A percentile compares a stretch with the other conserved stretches of the same genome.
These are phyloP conservation scores for Ampelomyces quisqualis DNA, from an alignment of 2,329 filamentous ascomycete species.

Conservation along the genomic window DNA sequence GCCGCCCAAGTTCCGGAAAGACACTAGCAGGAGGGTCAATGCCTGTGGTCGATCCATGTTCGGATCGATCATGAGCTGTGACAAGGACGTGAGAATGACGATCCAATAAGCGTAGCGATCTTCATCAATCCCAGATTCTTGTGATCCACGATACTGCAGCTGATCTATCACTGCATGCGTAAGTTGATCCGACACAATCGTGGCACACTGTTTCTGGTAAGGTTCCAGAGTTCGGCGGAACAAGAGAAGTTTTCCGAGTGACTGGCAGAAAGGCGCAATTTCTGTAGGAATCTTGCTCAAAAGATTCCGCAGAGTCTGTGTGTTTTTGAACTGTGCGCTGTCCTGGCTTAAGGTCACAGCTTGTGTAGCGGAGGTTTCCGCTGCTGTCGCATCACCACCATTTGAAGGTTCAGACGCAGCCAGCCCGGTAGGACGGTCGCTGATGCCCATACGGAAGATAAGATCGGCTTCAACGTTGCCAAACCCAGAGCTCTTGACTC, in stretches of 20 bases:
- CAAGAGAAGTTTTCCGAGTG: slow-evolving; percentile 77
- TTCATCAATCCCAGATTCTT: slow-evolving; percentile 55
- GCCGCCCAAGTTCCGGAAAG: slow-evolving; percentile 81
- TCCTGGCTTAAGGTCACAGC: slow-evolving; percentile 23
- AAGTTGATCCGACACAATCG: slow-evolving; percentile 65
- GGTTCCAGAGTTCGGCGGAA: slow-evolving; percentile 71
- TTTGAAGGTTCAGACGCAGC: slow-evolving; percentile 15
- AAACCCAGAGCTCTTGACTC: slow-evolving; percentile 45
- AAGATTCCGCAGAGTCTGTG: slow-evolving; percentile 71
- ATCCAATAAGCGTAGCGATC: slow-evolving; percentile 77
- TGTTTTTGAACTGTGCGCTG: slow-evolving; percentile 67
- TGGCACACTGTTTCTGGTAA: slow-evolving; percentile 62
- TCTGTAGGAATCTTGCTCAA: slow-evolving; percentile 76
- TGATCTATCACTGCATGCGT: slow-evolving; percentile 70
- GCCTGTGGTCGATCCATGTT: slow-evolving; percentile 44
- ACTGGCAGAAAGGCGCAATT: slow-evolving; percentile 83
- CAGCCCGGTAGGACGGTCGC: slow-evolving; percentile 15
- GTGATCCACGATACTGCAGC: slow-evolving; percentile 55
- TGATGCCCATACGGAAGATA: slow-evolving; percentile 40
- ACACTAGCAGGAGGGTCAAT: slow-evolving; percentile 74
- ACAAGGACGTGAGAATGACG: slow-evolving; percentile 73
- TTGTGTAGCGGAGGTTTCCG: slow-evolving; percentile 9
- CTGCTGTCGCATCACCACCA: slow-evolving; percentile 14
- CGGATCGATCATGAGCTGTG: slow-evolving; percentile 76
- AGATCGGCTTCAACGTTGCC: slow-evolving; percentile 45